Conservation (phyloP, 2,329 filamentous ascomycete species). For the Pseudopithomyces chartarum region DNA sequence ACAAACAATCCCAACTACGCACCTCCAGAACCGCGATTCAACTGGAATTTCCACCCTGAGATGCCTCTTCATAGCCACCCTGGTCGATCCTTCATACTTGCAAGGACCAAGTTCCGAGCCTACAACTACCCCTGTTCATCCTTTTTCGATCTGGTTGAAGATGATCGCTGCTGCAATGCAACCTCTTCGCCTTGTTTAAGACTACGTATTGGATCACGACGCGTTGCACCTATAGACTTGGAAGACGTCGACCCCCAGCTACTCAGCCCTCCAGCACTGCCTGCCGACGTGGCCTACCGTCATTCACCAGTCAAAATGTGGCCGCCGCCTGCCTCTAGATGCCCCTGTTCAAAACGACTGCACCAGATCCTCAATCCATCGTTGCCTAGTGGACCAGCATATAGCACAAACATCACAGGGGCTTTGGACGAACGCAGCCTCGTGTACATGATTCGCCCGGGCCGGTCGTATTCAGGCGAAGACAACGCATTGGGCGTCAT, state of each 20-base stretch:
- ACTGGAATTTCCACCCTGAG: constrained; percentile 54
- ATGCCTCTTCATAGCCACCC: constrained; percentile 52
- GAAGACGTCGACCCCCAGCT: background rate
- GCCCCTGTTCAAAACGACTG: constrained; percentile 32
- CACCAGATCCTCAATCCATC: constrained; percentile 41
- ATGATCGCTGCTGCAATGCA: constrained; percentile 47
- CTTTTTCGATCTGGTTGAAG: constrained; percentile 65
- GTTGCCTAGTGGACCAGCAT: constrained; percentile 10
- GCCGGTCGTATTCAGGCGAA: constrained; percentile 25
- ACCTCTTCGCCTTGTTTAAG: constrained; percentile 48
- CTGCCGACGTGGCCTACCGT: constrained; percentile 26
- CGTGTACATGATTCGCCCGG: constrained; percentile 40
- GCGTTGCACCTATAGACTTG: constrained; percentile 33
- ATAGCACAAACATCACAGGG: constrained; percentile 30
- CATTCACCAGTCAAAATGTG: constrained; percentile 40
- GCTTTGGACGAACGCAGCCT: constrained; percentile 39
- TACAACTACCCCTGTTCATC: constrained; percentile 61
- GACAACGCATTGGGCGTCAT: constrained; percentile 31
- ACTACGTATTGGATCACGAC: constrained; percentile 57
- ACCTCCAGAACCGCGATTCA: constrained; percentile 44
- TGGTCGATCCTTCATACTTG: constrained; percentile 54
- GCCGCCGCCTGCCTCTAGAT: constrained; percentile 35
- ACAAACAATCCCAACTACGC: constrained; percentile 47
- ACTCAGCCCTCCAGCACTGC: constrained; percentile 5
- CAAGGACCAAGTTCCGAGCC: constrained; percentile 59